Conservation (phyloP, 805 yeast genomes). For the Yarrowia sp. region DNA sequence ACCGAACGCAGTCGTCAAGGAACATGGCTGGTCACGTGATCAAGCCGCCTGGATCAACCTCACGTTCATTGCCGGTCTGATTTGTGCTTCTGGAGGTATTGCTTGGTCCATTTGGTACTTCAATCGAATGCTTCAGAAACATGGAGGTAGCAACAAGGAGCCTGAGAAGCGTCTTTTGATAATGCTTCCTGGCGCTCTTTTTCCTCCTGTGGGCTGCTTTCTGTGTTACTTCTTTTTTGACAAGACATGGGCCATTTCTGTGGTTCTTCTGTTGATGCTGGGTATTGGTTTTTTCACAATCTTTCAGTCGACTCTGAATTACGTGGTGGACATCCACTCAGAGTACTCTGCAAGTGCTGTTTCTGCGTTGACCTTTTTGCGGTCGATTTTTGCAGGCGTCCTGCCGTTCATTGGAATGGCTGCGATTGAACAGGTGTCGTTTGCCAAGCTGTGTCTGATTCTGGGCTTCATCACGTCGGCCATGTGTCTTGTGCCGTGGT, state of each 20-base stretch:
- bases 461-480: background rate
- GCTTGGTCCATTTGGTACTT: constrained; percentile 15
- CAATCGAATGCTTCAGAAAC: constrained; percentile 22
- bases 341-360: constrained; percentile 29
- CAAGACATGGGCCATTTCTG: constrained; percentile 11
- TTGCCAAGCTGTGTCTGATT: constrained; percentile 12
- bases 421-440: background rate
- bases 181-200: constrained; percentile 28
- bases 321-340: constrained; percentile 29
- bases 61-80: constrained; percentile 28
- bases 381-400: constrained; percentile 29
- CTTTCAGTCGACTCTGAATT: constrained; percentile 29
- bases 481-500: constrained; percentile 5
- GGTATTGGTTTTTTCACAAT: constrained; percentile 29
- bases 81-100: constrained; percentile 27
- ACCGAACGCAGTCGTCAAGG: constrained; percentile 24
- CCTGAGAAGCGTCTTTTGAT: constrained; percentile 29
- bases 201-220: constrained; percentile 29
- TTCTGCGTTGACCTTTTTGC: constrained; percentile 27
- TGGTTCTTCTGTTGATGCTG: constrained; percentile 16
- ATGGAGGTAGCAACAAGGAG: constrained; percentile 25
- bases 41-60: constrained; percentile 27
- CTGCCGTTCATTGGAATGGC: constrained; percentile 27
- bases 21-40: constrained; percentile 26
- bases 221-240: constrained; percentile 21